phyloP scores from a whole-genome alignment of 2,329 filamentous ascomycete genomes.

The Microsporum canis region DNA sequence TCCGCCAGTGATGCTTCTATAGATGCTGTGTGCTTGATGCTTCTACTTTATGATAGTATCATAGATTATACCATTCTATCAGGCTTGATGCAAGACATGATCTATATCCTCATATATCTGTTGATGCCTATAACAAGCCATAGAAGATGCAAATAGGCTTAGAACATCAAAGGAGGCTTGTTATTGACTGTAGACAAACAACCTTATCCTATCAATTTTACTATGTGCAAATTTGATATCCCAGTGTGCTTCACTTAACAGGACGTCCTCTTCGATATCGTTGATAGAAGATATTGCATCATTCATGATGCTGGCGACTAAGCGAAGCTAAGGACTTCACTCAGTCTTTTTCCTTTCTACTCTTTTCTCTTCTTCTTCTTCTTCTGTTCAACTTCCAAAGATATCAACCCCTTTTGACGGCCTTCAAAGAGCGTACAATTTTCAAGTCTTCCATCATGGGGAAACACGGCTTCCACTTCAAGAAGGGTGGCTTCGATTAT shows the following conservation, averaged over 20 bases:
- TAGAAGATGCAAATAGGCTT: background rate
- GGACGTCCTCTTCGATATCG: background rate
- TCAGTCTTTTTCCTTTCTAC: background rate
- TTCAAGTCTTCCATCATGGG: background rate
- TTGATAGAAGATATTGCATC: background rate
- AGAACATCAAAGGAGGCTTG: background rate
- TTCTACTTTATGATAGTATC: background rate
- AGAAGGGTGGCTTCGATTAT: background rate
- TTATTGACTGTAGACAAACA: background rate
- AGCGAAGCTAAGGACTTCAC: background rate
- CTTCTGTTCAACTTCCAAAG: background rate
- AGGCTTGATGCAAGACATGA: background rate
- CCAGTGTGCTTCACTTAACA: background rate
- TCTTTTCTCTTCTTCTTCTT: background rate
- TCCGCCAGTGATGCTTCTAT: background rate
- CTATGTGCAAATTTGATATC: background rate
- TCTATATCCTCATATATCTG: background rate
- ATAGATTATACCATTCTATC: background rate
- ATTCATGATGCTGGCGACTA: background rate
- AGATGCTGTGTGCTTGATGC: background rate
- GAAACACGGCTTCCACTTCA: background rate
- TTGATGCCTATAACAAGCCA: background rate
- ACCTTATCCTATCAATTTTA: background rate
- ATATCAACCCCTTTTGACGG: background rate
- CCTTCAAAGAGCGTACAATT: background rate